phyloP scores from a whole-genome alignment of 1,139 yeast genomes.

The Sugiyamaella neomexicana region DNA sequence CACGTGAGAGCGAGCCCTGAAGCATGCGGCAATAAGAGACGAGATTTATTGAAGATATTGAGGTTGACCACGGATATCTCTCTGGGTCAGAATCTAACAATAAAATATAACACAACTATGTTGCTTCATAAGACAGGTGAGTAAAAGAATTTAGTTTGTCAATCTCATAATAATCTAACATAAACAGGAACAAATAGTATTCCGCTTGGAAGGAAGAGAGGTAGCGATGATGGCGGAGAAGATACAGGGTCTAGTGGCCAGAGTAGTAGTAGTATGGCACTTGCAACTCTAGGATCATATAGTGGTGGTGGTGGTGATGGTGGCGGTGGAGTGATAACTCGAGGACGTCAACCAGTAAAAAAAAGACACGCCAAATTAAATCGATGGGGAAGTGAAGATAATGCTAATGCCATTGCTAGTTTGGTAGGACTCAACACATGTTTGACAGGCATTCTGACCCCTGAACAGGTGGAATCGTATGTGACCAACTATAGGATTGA shows the following conservation, averaged over 20 bases:
- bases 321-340: constrained; percentile 13
- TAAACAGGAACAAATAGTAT: constrained; percentile 34
- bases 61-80: too few species aligned
- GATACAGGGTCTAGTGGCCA: constrained; percentile 21
- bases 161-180: constrained; percentile 8
- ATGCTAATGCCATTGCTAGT: constrained; percentile 37
- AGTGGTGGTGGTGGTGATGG: not conserved
- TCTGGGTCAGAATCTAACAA: too few species aligned
- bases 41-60: too few species aligned
- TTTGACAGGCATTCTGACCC: constrained; percentile 60
- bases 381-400: constrained; percentile 40
- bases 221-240: constrained; percentile 24
- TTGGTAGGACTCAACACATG: constrained; percentile 43
- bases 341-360: constrained; percentile 14
- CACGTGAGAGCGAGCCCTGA: too few species aligned
- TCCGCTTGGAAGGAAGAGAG: constrained; percentile 32
- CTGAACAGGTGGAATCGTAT: constrained; percentile 83
- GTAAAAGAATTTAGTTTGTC: not conserved
- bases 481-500: constrained; percentile 74
- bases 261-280: constrained; percentile 1
- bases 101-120: not conserved
- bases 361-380: constrained; percentile 25
- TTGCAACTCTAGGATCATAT: constrained; percentile 10
- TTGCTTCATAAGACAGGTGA: constrained; percentile 11
- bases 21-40: too few species aligned